Conservation (phyloP, 2,329 filamentous ascomycete genomes). For the Pezicula neosporulosa region DNA sequence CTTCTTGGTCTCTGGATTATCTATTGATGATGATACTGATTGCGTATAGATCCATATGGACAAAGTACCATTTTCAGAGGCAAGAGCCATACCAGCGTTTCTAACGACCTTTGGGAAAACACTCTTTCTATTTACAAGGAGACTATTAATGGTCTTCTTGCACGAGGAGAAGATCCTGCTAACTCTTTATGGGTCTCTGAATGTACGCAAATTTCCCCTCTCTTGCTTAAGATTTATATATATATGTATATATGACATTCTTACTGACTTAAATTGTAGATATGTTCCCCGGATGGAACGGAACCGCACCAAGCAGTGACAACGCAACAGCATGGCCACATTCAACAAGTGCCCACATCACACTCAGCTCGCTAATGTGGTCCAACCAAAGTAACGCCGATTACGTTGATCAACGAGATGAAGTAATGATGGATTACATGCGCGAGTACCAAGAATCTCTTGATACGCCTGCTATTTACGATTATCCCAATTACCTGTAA, state of each 20-base stretch:
- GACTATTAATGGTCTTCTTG: background rate
- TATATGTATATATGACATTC: background rate
- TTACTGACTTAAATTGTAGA: background rate
- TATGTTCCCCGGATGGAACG: constrained; percentile 2
- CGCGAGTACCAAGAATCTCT: background rate
- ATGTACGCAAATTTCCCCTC: background rate
- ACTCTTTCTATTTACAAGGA: constrained; percentile 1
- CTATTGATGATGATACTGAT: background rate
- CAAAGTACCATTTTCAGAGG: constrained; percentile 1
- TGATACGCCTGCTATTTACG: background rate
- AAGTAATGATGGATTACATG: constrained; percentile 3
- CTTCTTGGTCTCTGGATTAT: background rate
- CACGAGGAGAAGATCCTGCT: constrained; percentile 1
- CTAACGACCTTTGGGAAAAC: constrained; percentile 1
- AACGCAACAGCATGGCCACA: constrained; percentile 1
- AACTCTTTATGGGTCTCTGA: background rate
- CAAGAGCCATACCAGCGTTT: background rate
- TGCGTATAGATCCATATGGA: background rate
- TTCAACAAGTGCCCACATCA: constrained; percentile 3
- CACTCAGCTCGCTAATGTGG: background rate
- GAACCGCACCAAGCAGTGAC: background rate
- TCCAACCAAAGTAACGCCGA: background rate
- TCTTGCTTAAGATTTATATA: background rate
- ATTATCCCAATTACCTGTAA: constrained; percentile 3
- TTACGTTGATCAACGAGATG: constrained; percentile 1